Evolutionary conservation across 345 rosid genomes (phyloP), one percentile per base, ranked within the genome.

Genomic region (Carallia pectinifolia): DNA sequence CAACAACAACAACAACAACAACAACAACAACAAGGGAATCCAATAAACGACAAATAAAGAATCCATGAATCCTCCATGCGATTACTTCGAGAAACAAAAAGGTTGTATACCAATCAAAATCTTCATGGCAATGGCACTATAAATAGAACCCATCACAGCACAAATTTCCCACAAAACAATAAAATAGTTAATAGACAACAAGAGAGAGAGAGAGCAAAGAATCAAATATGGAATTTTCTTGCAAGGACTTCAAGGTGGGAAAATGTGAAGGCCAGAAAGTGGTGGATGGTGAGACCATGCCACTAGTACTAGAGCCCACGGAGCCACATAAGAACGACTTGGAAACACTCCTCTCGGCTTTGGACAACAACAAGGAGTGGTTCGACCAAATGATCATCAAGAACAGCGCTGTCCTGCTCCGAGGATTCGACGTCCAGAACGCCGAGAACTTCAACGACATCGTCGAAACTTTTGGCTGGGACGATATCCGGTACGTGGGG

Each of bases 231-330:
- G 47, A 40, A 40, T 40, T 40, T 12, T 40, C 47, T 40, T 68
- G 73, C 82, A 76, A 81, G 78, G 85, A 81, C 60, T 86, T 89
- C 81, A 77, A 75, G 79, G 80, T 85, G 1, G 91, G 89, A 5
- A 80, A 75, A 68, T 89, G 90, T 30, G 74, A 78, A 7, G 90
- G 94, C 19, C 89, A 89, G 52, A 89, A 85, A 74, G 66, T 83
- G 69, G 94, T 89, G 27, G 91, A 84, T 37, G 91, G 89, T 0
- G 87, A 89, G 72, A 70, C 69, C 50, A 81, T 87, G 76, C 91
- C 94, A 7, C 62, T 86, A 3, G 81, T 85, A 40, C 81, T 86
- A 33, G 76, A 71, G 4, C 91, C 91, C 4, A 34, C 76, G 0
- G 78, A 71, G 61, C n/a, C 80, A 0, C 33, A 38, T 61, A 85